Base-by-base conservation (phyloP, 768 basidiomycete species). In the Lanmaoa rubissima region DNA sequence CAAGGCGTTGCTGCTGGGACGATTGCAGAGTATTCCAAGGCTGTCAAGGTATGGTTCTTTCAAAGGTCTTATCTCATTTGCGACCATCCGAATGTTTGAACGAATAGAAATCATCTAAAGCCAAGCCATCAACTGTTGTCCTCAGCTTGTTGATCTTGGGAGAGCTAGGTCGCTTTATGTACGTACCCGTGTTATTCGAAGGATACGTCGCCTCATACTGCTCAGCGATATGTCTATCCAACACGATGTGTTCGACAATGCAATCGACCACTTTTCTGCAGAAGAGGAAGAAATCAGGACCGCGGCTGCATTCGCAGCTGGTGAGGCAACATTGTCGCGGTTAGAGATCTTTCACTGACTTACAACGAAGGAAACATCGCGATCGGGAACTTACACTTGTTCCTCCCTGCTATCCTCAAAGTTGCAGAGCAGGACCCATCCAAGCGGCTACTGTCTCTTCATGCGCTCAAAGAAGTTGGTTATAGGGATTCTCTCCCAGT, bases 291-390 rank as follows among this genome's bases (percentile, higher is more conserved):
- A 96, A 43, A 79, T 93, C 14, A 82, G 94, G 44, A 84, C 90
- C 35, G 92, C 95, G 36, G 95, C 96, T 36, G 93, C 97, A 0
- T 98, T 98, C 65, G 92, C 97, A 49, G 91, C 91, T 35, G 93
- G 93, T 87, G 64, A 57, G 81, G 21, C 32, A 48, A 17, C 5
- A 16, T 43, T 9, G 39, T 42, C 49, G 19, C 38, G 12, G 7
- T 28, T 16, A 3, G 13, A 17, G 19, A 4, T 34, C 13, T 41
- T 34, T 36, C 10, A 14, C 48, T 58, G 19, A 59, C 24, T 26
- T 48, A 26, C 45, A 9, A 26, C 34, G n/a, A 57, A 90, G 94
- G 95, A 38, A 98, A 98, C 69, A 91, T 99, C 48, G 92, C 95
- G 13, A 95, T 98, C 40, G 97, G 97, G 5, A 96, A 93, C 65